Percentiles rank a stretch among this genome's conserved stretches.
These are phyloP conservation scores for Vaccinium corymbosum DNA, from an alignment of 148 eudicot species.

Conservation along the genomic window DNA sequence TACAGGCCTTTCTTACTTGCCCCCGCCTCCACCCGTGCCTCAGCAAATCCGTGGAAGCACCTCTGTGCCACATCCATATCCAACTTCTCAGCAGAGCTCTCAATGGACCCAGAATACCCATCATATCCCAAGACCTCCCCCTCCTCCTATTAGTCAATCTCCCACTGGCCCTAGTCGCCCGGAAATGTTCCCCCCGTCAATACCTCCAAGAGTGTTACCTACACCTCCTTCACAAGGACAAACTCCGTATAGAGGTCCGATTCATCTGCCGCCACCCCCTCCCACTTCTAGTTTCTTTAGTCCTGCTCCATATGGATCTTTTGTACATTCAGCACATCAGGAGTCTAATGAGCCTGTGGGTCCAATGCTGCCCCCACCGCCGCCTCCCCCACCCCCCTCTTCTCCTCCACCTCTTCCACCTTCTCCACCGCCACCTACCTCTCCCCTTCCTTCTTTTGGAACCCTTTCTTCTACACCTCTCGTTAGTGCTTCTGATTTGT, in stretches of 20 bases:
- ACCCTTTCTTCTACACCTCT: constrained; percentile 19
- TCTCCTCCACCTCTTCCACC: constrained; percentile 44
- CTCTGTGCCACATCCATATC: constrained; percentile 32
- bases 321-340: constrained; percentile 20
- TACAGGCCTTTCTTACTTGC: constrained; percentile 34
- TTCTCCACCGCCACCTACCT: constrained; percentile 27
- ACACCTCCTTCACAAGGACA: constrained; percentile 33
- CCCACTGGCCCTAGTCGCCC: constrained; percentile 8
- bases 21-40: constrained; percentile 33
- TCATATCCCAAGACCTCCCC: constrained; percentile 30
- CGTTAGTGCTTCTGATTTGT: constrained; percentile 19
- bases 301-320: constrained; percentile 30
- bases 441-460: constrained; percentile 16
- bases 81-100: constrained; percentile 29
- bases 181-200: constrained; percentile 16
- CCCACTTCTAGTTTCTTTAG: constrained; percentile 25
- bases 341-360: constrained; percentile 21
- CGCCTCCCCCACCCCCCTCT: constrained; percentile 36
- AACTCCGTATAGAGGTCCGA: constrained; percentile 26
- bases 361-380: constrained; percentile 37
- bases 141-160: constrained; percentile 19
- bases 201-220: constrained; percentile 20
- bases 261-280: constrained; percentile 37
- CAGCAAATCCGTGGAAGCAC: constrained; percentile 29
- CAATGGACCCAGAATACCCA: constrained; percentile 41